Percentiles rank a stretch among this genome's conserved stretches.
Evolutionary conservation across 2,329 filamentous ascomycete genomes (phyloP).

Genomic region (Arthrobotrys megalospora): DNA sequence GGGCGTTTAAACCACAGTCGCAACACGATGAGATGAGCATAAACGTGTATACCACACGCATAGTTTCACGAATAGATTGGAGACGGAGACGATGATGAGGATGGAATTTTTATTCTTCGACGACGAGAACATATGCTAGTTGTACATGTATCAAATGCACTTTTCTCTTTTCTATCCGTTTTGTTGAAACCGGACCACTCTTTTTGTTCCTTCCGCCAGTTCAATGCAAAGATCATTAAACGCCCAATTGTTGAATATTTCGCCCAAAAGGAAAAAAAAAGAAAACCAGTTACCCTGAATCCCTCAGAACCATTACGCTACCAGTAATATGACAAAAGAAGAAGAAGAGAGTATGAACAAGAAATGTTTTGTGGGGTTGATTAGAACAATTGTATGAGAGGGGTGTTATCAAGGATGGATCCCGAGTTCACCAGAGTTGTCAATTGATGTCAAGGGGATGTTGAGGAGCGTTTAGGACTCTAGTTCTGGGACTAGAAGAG

Average conservation of each 20-base stretch:
- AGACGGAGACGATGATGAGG: not conserved
- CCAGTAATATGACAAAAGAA: slow-evolving; percentile 1
- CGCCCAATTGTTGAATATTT: slow-evolving; percentile 53
- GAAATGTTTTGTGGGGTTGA: slow-evolving; percentile 9
- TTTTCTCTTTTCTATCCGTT: slow-evolving; percentile 37
- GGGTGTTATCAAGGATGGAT: not conserved
- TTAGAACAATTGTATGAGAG: slow-evolving; percentile 28
- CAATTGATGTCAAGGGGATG: not conserved
- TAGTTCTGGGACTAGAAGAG: slow-evolving; percentile 65
- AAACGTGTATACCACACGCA: not conserved
- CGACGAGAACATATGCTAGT: slow-evolving; percentile 22
- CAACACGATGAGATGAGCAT: slow-evolving; percentile 46
- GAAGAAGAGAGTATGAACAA: slow-evolving; percentile 21
- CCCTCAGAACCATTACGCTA: slow-evolving; percentile 4
- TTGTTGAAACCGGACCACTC: slow-evolving; percentile 55
- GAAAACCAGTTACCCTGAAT: slow-evolving; percentile 11
- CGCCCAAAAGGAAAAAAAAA: slow-evolving; percentile 3
- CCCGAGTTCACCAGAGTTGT: not conserved
- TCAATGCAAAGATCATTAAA: slow-evolving; percentile 25
- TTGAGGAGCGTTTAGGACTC: no score
- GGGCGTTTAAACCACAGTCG: slow-evolving; percentile 34
- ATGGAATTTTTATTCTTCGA: slow-evolving; percentile 2
- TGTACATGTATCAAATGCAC: slow-evolving; percentile 30
- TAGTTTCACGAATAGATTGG: not conserved
- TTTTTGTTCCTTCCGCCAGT: slow-evolving; percentile 7